phyloP scores from a whole-genome alignment of 352 stramenopile species.

The Globisporangium radiosum region DNA sequence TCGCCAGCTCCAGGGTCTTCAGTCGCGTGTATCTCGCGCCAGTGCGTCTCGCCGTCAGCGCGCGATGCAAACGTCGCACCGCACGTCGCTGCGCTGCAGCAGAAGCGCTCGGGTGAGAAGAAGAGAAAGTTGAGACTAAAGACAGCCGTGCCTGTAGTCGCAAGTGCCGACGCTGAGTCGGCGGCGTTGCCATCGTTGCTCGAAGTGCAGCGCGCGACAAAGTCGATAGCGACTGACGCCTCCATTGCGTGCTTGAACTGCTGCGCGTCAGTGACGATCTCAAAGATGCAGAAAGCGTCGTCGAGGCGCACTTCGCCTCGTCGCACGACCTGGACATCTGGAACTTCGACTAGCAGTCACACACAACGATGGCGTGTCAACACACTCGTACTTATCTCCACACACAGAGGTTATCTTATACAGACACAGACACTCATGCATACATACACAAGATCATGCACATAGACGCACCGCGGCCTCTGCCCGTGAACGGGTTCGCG shows the following conservation, averaged over 20 bases:
- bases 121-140: conserved; percentile 78
- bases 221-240: conserved; percentile 30
- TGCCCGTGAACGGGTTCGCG: conserved; percentile 31
- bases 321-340: conserved; percentile 23
- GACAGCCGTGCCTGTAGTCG: conserved; percentile 16
- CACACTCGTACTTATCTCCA: no score
- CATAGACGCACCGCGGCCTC: conserved; percentile 23
- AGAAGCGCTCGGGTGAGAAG: conserved; percentile 47
- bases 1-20: background rate
- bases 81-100: conserved; percentile 32
- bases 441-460: background rate
- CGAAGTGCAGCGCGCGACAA: conserved; percentile 4
- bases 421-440: background rate
- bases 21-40: conserved; percentile 21
- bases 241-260: conserved; percentile 48
- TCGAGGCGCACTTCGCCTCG: conserved; percentile 28
- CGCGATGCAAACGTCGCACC: conserved; percentile 25
- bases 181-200: background rate
- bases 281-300: conserved; percentile 41
- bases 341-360: conserved; percentile 25
- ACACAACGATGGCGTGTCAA: no score
- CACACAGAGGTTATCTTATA: no score
- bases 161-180: conserved; percentile 1
- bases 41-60: conserved; percentile 27
- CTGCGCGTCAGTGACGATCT: conserved; percentile 23